Percentiles rank a stretch among this genome's conserved stretches.
Conservation (phyloP, 73 alveolate genomes). For the Uronychia setigera region DNA sequence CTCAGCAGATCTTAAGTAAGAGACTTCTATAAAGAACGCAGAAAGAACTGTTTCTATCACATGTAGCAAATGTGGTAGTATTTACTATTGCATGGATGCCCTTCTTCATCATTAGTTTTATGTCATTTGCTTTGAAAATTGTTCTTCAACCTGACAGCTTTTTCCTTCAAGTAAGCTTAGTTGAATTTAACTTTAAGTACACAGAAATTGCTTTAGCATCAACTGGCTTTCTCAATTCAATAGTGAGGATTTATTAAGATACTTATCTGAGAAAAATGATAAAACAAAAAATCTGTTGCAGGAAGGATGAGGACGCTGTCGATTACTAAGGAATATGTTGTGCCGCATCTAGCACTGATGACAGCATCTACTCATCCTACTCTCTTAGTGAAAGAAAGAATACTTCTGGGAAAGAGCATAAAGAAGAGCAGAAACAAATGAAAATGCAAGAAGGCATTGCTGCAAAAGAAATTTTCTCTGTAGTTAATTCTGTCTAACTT, state of each 20-base stretch:
- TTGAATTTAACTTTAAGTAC: background rate
- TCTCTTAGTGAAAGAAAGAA: background rate
- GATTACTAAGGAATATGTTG: conserved; percentile 13
- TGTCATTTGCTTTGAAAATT: conserved; percentile 29
- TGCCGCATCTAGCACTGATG: background rate
- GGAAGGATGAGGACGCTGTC: background rate
- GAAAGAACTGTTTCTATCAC: conserved; percentile 51
- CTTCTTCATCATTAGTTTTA: conserved; percentile 33
- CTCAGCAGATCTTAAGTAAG: no score
- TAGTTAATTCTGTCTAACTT: background rate
- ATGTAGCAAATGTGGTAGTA: conserved; percentile 26
- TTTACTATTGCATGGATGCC: conserved; percentile 65
- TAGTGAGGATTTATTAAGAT: conserved; percentile 28
- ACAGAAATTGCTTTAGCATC: conserved; percentile 5
- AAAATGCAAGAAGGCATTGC: background rate
- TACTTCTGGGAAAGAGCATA: background rate
- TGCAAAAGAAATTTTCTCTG: background rate
- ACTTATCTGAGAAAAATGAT: conserved; percentile 20
- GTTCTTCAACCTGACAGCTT: conserved; percentile 19
- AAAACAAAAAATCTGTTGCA: background rate
- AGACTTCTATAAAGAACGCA: background rate
- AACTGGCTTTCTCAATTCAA: conserved; percentile 22
- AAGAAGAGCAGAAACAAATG: background rate
- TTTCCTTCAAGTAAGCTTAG: background rate
- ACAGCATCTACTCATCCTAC: conserved; percentile 9